Percentiles rank a stretch among this genome's conserved stretches.
phyloP scores from a whole-genome alignment of 2,329 filamentous ascomycete genomes.

The Aschersonia sp. region DNA sequence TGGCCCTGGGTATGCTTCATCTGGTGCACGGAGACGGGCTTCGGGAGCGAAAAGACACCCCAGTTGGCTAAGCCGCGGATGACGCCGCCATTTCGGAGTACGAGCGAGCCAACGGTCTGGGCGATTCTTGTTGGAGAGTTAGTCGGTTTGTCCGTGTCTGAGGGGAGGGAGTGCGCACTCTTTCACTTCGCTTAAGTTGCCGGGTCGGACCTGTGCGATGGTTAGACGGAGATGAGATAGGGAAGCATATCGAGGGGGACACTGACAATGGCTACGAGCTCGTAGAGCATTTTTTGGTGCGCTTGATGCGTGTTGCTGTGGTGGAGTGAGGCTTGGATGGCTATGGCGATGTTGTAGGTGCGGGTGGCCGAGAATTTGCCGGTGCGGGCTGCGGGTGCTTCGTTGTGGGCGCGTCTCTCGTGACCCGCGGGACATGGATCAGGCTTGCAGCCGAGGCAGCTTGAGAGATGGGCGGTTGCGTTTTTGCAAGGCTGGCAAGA shows the following conservation, averaged over 20 bases:
- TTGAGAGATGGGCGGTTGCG: too few species aligned
- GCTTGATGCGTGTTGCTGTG: neutral
- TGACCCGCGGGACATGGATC: neutral
- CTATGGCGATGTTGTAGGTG: neutral
- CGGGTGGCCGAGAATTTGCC: conserved; percentile 16
- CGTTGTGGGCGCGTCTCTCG: neutral
- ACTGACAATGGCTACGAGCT: conserved; percentile 87
- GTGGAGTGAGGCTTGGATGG: neutral
- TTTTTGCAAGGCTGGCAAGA: too few species aligned
- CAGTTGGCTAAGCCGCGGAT: conserved; percentile 90
- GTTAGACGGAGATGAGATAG: neutral
- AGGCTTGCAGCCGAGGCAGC: too few species aligned
- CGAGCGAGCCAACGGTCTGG: conserved; percentile 65
- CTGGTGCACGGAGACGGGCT: conserved; percentile 66
- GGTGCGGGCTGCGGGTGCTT: neutral
- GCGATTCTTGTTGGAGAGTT: conserved; percentile 52
- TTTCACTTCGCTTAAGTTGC: conserved; percentile 82
- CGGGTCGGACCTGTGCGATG: conserved; percentile 64
- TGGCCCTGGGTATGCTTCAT: conserved; percentile 73
- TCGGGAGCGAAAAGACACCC: conserved; percentile 82
- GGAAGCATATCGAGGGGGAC: conserved; percentile 1
- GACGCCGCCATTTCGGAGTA: conserved; percentile 75
- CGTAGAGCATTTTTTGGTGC: conserved; percentile 69
- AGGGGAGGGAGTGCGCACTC: conserved; percentile 46
- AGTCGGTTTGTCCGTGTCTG: neutral